Percentiles rank a stretch among this genome's conserved stretches.
These are phyloP conservation scores for Caryopteris hybrid DNA, from an alignment of 305 asterid species.

Conservation along the genomic window DNA sequence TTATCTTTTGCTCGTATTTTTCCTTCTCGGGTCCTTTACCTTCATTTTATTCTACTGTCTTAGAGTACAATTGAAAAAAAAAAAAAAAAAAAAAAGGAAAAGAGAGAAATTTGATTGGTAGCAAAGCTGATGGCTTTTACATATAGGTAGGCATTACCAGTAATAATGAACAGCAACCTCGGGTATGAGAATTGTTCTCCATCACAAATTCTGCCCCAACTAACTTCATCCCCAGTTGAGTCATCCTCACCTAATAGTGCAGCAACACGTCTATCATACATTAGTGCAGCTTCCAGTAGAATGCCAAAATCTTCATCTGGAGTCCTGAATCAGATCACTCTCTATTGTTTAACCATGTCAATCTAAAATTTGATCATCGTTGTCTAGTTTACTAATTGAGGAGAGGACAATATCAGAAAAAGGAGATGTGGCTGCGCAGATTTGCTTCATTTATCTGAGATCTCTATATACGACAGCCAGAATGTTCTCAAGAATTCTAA, in stretches of 20 bases:
- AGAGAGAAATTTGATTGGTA: background rate
- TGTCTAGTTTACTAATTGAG: background rate
- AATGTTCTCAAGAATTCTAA: background rate
- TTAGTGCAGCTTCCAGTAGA: slow-evolving; percentile 92
- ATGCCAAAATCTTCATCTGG: slow-evolving; percentile 96
- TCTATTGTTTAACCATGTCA: slow-evolving; percentile 16
- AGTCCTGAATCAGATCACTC: slow-evolving; percentile 53
- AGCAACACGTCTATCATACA: slow-evolving; percentile 95
- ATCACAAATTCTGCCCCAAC: slow-evolving; percentile 60
- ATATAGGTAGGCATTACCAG: slow-evolving; percentile 50
- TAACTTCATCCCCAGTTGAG: slow-evolving; percentile 48
- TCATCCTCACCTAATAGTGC: slow-evolving; percentile 75
- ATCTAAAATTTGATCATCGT: background rate
- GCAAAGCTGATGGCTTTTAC: background rate
- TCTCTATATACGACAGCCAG: background rate
- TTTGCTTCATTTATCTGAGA: slow-evolving; percentile 3
- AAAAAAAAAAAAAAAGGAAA: background rate
- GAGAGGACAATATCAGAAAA: background rate
- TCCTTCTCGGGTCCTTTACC: slow-evolving; percentile 99
- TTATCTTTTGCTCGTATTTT: slow-evolving; percentile 76
- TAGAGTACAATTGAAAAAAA: background rate
- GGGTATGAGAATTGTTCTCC: slow-evolving; percentile 69
- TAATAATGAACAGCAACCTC: slow-evolving; percentile 81
- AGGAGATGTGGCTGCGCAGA: background rate
- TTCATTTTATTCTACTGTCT: slow-evolving; percentile 23